phyloP scores from a whole-genome alignment of 164 flowering plant genomes.

The Chimonanthus salicifolius region DNA sequence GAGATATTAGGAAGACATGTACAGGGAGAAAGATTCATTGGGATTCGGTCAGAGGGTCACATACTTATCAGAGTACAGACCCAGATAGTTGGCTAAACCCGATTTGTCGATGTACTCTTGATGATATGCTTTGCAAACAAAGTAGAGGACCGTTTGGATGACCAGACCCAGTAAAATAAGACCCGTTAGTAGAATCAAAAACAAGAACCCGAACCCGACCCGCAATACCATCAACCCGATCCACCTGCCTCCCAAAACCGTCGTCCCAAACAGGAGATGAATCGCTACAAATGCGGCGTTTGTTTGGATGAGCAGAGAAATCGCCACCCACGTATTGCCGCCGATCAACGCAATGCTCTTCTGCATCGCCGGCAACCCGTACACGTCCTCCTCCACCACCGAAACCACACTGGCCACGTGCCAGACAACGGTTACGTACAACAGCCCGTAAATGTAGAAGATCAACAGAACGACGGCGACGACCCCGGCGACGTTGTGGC shows the following conservation, averaged over 20 bases:
- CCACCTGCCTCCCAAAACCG: slow-evolving; percentile 19
- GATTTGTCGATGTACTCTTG: slow-evolving; percentile 38
- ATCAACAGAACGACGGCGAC: not conserved
- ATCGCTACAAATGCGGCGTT: not conserved
- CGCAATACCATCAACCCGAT: slow-evolving; percentile 4
- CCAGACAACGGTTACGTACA: slow-evolving; percentile 31
- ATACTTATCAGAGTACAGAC: slow-evolving; percentile 38
- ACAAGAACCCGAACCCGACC: slow-evolving; percentile 12
- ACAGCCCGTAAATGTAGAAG: slow-evolving; percentile 20
- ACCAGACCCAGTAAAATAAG: slow-evolving; percentile 26
- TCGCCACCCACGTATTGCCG: slow-evolving; percentile 27
- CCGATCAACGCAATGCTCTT: slow-evolving; percentile 29
- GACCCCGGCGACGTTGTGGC: not conserved
- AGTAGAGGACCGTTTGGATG: slow-evolving; percentile 30
- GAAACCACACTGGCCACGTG: slow-evolving; percentile 39
- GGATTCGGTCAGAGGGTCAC: slow-evolving; percentile 17
- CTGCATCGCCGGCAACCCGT: slow-evolving; percentile 32
- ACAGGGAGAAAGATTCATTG: too few relatives aligned
- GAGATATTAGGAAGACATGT: too few relatives aligned
- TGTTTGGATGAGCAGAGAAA: slow-evolving; percentile 14
- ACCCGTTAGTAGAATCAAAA: slow-evolving; percentile 14
- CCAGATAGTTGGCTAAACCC: slow-evolving; percentile 30
- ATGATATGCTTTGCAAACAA: slow-evolving; percentile 45
- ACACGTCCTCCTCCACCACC: slow-evolving; percentile 39
- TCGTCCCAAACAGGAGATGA: slow-evolving; percentile 9